These are phyloP conservation scores for Hygrocybe coccinea DNA, from an alignment of 768 basidiomycete species.

Conservation along the genomic window DNA sequence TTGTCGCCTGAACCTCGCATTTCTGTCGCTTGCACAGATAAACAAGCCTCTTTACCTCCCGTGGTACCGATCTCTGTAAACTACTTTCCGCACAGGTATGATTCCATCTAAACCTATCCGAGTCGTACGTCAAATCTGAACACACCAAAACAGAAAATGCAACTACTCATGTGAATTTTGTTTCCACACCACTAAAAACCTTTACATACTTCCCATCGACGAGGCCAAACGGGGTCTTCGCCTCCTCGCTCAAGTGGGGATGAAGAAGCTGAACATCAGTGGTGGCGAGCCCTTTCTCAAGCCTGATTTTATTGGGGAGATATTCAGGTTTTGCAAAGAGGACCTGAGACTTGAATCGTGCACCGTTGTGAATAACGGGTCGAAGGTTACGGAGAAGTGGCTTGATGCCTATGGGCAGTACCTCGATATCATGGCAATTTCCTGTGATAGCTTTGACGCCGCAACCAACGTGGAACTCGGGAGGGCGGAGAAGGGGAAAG, in stretches of 20 bases:
- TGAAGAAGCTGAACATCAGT: slow-evolving; percentile 35
- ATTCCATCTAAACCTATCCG: not conserved
- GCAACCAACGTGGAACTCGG: slow-evolving; percentile 34
- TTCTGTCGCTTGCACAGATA: not conserved
- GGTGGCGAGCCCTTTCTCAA: slow-evolving; percentile 37
- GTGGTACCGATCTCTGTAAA: slow-evolving; percentile 23
- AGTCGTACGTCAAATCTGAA: not conserved
- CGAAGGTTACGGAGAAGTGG: slow-evolving; percentile 41
- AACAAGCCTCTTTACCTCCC: not conserved
- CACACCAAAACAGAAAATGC: slow-evolving; percentile 19
- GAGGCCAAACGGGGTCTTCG: slow-evolving; percentile 32
- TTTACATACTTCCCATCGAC: slow-evolving; percentile 31
- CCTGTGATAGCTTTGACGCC: slow-evolving; percentile 35
- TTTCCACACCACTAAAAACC: slow-evolving; percentile 38
- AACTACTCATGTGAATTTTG: slow-evolving; percentile 40
- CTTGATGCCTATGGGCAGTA: slow-evolving; percentile 35
- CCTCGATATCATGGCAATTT: slow-evolving; percentile 40
- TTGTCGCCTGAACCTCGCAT: not conserved
- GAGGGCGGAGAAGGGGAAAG: slow-evolving; percentile 29
- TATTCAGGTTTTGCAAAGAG: slow-evolving; percentile 36
- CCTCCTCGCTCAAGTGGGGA: slow-evolving; percentile 29
- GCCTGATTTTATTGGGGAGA: slow-evolving; percentile 34
- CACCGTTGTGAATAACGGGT: slow-evolving; percentile 26
- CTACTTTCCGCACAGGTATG: slow-evolving; percentile 21
- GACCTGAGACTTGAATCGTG: slow-evolving; percentile 34